phyloP scores from a whole-genome alignment of 305 asterid genomes.

The Solanum aculeatissimum region DNA sequence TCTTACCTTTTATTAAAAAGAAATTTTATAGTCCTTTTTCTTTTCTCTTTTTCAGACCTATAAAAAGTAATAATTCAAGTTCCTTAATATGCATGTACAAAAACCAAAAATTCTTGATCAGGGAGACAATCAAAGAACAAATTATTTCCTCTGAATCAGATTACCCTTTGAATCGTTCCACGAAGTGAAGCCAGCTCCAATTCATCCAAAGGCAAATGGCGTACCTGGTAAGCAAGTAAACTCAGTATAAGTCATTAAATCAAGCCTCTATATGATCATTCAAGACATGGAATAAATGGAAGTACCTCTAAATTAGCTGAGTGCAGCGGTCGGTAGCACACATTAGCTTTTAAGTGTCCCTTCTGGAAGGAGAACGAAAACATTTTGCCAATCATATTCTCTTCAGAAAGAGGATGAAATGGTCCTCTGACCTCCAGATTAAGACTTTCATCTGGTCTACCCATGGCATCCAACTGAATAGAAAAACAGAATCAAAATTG shows the following conservation, averaged over 20 bases:
- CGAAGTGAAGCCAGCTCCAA: conserved; percentile 98
- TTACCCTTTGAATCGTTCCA: conserved; percentile 91
- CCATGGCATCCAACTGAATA: conserved; percentile 91
- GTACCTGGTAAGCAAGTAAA: conserved; percentile 45
- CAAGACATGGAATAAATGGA: neutral
- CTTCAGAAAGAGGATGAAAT: conserved; percentile 72
- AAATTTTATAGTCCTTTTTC: neutral
- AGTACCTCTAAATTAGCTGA: conserved; percentile 91
- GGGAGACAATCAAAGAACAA: neutral
- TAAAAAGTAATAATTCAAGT: neutral
- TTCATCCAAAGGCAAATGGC: conserved; percentile 93
- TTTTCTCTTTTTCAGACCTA: neutral
- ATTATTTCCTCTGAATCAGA: neutral
- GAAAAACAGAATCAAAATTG: conserved; percentile 11
- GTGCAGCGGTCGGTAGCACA: conserved; percentile 71
- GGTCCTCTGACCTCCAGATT: conserved; percentile 84
- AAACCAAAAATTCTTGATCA: neutral
- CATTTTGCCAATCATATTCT: conserved; percentile 61
- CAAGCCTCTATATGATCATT: neutral
- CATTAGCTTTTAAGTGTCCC: conserved; percentile 90
- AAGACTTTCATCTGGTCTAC: conserved; percentile 98
- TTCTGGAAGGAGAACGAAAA: conserved; percentile 90
- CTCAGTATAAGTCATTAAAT: neutral
- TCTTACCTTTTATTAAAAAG: neutral
- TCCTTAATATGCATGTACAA: neutral